phyloP scores from a whole-genome alignment of 495 filamentous ascomycete genomes.

The Hyaloscypha hepaticicola region DNA sequence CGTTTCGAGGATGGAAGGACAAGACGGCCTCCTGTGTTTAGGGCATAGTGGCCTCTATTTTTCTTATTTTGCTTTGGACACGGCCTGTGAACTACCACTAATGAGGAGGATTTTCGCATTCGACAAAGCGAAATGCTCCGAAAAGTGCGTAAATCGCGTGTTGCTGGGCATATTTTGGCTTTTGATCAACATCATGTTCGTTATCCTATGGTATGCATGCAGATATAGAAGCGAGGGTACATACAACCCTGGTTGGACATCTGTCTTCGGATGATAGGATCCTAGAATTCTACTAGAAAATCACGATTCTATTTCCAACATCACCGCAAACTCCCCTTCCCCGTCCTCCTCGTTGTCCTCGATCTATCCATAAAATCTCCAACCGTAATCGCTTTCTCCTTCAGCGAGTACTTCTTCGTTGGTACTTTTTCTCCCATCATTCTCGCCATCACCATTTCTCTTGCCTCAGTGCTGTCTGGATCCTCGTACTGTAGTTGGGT shows the following conservation, averaged over 20 bases:
- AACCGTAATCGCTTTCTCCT: constrained; percentile 33
- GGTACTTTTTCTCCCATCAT: constrained; percentile 34
- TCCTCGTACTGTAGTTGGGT: constrained; percentile 49
- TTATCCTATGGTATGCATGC: too few species aligned
- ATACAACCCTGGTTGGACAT: neutral
- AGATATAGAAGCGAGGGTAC: too few species aligned
- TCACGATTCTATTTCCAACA: neutral
- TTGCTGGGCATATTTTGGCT: too few species aligned
- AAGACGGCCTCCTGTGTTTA: too few species aligned
- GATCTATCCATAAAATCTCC: constrained; percentile 22
- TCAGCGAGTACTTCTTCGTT: constrained; percentile 6
- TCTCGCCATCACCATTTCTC: constrained; percentile 35
- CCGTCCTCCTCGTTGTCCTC: constrained; percentile 26
- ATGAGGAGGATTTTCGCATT: too few species aligned
- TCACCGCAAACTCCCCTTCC: neutral
- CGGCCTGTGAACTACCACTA: too few species aligned
- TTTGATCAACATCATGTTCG: too few species aligned
- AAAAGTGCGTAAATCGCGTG: too few species aligned
- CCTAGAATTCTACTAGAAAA: neutral
- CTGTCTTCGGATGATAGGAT: neutral
- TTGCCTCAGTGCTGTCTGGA: constrained; percentile 38
- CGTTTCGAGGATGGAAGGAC: too few species aligned
- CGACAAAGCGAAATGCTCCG: too few species aligned
- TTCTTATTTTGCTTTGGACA: too few species aligned
- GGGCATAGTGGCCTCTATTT: too few species aligned